Base-by-base conservation (phyloP, 345 rosid genomes). In the Acer negundo region DNA sequence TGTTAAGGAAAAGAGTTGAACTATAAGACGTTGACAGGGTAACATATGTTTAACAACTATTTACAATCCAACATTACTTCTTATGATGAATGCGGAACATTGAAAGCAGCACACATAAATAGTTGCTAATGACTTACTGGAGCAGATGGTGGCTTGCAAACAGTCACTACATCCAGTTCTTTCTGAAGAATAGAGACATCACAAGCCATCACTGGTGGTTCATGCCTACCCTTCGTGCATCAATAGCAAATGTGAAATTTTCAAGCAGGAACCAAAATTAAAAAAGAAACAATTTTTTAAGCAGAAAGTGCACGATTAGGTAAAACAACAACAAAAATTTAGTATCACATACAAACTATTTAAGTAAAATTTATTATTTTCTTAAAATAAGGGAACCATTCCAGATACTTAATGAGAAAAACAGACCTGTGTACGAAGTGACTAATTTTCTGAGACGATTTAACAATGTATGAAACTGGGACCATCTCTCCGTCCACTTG, bases 381-480 rank as follows among this genome's bases (percentile, higher is more conserved):
- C 23, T 6, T 15, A n/a, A 51, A 12, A 47, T 38, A 71, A 28
- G 17, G 28, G 6, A 8, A 22, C 23, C 3, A 3, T 24, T 46
- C 40, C 16, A 46, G 9, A 23, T 17, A 73, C 53, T 28, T 55
- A 66, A 10, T 13, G 22, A 70, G 67, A 31, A 59, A 26, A 38
- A 61, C 55, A 46, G 78, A 93, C 98, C 98, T 92, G 87, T 92
- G 99, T 4, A 94, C 62, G 78, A 94, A 96, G 67, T 96, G 98
- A 80, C 94, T 94, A 71, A 94, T 94, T 87, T 92, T 96, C 81
- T 94, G 97, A 0, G 94, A 91, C 0, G 93, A 78, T 82, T 77
- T 94, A 24, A 94, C 97, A 22, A 88, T 72, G 74, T 91, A 94
- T 0, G 99, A 92, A 80, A 92, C 90, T 0, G 90, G 89, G 69